A percentile compares a stretch with the other conserved stretches of the same genome.
phyloP scores from a whole-genome alignment of 2,329 filamentous ascomycete species.

The Epichloe scottii region DNA sequence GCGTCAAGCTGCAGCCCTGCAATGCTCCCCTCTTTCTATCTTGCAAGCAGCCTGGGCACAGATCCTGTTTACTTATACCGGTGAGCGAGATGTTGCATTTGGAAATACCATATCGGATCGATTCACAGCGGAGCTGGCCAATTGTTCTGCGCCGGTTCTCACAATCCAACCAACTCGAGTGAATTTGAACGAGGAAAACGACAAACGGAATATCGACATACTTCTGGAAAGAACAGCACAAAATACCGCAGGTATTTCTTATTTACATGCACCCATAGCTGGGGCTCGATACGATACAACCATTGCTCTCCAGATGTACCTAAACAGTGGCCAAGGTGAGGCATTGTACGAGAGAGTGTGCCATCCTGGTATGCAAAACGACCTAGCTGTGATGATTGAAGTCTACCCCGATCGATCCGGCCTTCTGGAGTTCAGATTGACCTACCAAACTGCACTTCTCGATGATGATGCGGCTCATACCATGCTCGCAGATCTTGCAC shows the following conservation, averaged over 20 bases:
- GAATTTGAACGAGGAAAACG: not conserved
- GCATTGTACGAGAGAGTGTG: not conserved
- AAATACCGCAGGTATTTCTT: not conserved
- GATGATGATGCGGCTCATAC: not conserved
- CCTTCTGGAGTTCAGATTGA: not conserved
- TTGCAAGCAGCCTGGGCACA: slow-evolving; percentile 24
- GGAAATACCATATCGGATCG: slow-evolving; percentile 22
- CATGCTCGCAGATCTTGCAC: not conserved
- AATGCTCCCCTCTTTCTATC: slow-evolving; percentile 18
- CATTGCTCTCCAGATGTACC: slow-evolving; percentile 21
- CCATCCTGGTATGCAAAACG: not conserved
- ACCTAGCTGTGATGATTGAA: not conserved
- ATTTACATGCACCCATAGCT: not conserved
- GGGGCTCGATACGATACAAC: slow-evolving; percentile 20
- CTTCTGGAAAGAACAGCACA: not conserved
- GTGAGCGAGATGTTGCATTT: slow-evolving; percentile 21
- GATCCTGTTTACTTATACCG: slow-evolving; percentile 21
- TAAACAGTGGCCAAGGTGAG: not conserved
- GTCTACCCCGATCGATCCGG: not conserved
- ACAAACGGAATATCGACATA: not conserved
- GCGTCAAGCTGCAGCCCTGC: slow-evolving; percentile 11
- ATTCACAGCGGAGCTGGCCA: not conserved
- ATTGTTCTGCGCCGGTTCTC: not conserved
- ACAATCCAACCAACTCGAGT: not conserved
- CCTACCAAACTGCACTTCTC: not conserved